Base-by-base conservation (phyloP, 208 protist genomes). In the Trypanosoma mega region DNA sequence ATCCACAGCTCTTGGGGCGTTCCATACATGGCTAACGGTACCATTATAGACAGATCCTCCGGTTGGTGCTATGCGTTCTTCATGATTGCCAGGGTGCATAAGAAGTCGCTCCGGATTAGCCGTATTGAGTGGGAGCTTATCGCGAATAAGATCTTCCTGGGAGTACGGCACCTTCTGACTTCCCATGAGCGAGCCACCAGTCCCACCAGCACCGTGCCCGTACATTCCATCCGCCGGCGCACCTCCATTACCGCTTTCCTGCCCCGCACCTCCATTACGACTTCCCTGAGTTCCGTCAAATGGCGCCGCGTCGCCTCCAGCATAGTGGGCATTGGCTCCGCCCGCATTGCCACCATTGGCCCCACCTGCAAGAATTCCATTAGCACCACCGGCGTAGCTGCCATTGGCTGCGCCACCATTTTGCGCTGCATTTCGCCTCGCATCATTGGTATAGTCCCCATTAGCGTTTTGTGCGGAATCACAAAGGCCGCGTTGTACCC, bases 1-100 rank as follows among this genome's bases (percentile, higher is more conserved):
- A n/a, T n/a, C n/a, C n/a, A n/a, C n/a, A n/a, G n/a, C n/a, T 93
- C 37, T 94, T 94, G 87, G 87, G 21, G 71, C 77, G 33, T 5
- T 52, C 83, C 87, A 93, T 18, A 74, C 68, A 9, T 72, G 72
- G 18, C 52, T 62, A 4, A 68, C 47, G 2, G 60, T 59, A 11
- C 82, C 85, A 51, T 75, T 89, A 60, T 79, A 92, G 18, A 68
- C 85, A 31, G 72, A 76, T 27, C 76, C 82, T 36, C 81, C 83
- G 52, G 24, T 78, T 74, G 67, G 63, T 29, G 43, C 23, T 47
- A 73, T 49, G 77, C 57, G 63, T 69, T 56, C 44, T 7, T 30
- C 23, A 26, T 56, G 31, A 46, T 85, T 76, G 3, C 79, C 79
- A 23, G 79, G 81, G 63, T 85, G 79, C 5, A 73, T 26, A 21